A percentile compares a stretch with the other conserved stretches of the same genome.
Conservation (phyloP, 208 protist genomes). For the Leishmania lainsoni region DNA sequence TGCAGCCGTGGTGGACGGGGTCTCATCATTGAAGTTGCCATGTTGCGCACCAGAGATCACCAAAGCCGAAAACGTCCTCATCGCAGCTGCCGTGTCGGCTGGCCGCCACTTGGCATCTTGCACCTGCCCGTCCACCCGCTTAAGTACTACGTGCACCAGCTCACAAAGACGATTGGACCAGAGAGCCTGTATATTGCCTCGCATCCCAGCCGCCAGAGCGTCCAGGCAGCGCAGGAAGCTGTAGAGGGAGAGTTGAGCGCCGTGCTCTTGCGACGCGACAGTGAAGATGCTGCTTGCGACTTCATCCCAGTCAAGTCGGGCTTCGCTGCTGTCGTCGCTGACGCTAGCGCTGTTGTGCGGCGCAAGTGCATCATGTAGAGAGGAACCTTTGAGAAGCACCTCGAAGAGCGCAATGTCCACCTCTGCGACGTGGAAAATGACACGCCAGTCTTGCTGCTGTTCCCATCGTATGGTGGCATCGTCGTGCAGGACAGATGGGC, state of each 20-base stretch:
- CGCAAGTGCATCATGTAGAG: slow-evolving; percentile 6
- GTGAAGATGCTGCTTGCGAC: slow-evolving; percentile 2
- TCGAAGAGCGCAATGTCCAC: slow-evolving; percentile 17
- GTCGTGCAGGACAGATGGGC: background rate
- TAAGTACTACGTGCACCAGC: slow-evolving; percentile 7
- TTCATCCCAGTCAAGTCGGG: slow-evolving; percentile 17
- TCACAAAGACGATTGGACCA: slow-evolving; percentile 8
- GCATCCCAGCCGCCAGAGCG: slow-evolving; percentile 18
- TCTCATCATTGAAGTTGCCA: background rate
- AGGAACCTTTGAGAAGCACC: slow-evolving; percentile 1
- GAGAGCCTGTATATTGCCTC: background rate
- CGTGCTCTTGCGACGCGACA: background rate
- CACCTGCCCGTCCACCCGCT: slow-evolving; percentile 1
- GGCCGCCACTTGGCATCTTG: background rate
- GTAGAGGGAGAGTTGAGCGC: slow-evolving; percentile 13
- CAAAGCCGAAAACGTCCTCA: slow-evolving; percentile 2
- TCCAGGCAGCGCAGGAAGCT: slow-evolving; percentile 24
- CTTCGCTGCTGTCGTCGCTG: background rate
- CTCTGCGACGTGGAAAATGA: slow-evolving; percentile 19
- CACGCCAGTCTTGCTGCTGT: slow-evolving; percentile 13
- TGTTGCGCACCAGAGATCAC: background rate
- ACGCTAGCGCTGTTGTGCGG: background rate
- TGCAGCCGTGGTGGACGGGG: background rate
- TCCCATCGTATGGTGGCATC: background rate
- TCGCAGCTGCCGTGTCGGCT: background rate